Evolutionary conservation across 306 rosid genomes (phyloP).

Genomic region (Fragaria iinumae): DNA sequence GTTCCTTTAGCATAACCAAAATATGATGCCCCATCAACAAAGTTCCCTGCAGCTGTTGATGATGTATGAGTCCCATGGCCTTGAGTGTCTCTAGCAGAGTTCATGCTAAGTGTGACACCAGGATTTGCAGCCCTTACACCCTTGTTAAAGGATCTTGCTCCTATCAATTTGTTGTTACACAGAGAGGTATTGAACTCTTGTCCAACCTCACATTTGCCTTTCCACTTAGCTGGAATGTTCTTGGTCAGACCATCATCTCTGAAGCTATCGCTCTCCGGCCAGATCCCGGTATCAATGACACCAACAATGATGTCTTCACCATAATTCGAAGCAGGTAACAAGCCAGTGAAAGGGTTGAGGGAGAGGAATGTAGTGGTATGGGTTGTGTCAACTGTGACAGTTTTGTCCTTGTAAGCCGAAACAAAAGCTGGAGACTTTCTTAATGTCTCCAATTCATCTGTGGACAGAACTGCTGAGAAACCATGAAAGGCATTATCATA

Average conservation of each 20-base stretch:
- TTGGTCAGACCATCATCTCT: conserved; percentile 21
- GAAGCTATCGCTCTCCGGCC: conserved; percentile 35
- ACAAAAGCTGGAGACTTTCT: conserved; percentile 23
- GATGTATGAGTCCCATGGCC: conserved; percentile 40
- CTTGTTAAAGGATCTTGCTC: conserved; percentile 26
- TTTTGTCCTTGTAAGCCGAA: conserved; percentile 20
- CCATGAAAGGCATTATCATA: conserved; percentile 34
- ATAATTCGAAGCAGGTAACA: conserved; percentile 23
- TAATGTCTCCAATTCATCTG: conserved; percentile 14
- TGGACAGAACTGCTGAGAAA: conserved; percentile 23
- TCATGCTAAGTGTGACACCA: conserved; percentile 6
- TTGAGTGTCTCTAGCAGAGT: conserved; percentile 28
- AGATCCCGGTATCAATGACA: conserved; percentile 28
- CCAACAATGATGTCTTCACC: conserved; percentile 32
- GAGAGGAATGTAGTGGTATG: conserved; percentile 27
- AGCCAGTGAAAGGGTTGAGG: conserved; percentile 19
- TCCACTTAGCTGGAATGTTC: conserved; percentile 27
- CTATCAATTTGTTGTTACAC: conserved; percentile 32
- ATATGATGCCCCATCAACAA: conserved; percentile 14
- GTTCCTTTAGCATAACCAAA: conserved; percentile 32
- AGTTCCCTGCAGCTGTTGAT: conserved; percentile 27
- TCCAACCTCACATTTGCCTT: conserved; percentile 25
- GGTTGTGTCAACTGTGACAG: conserved; percentile 27
- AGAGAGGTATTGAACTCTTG: conserved; percentile 27
- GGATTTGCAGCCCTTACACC: conserved; percentile 28